Percentiles rank a stretch among this genome's conserved stretches.
phyloP scores from a whole-genome alignment of 345 rosid species.

The Aquilaria malaccensis region DNA sequence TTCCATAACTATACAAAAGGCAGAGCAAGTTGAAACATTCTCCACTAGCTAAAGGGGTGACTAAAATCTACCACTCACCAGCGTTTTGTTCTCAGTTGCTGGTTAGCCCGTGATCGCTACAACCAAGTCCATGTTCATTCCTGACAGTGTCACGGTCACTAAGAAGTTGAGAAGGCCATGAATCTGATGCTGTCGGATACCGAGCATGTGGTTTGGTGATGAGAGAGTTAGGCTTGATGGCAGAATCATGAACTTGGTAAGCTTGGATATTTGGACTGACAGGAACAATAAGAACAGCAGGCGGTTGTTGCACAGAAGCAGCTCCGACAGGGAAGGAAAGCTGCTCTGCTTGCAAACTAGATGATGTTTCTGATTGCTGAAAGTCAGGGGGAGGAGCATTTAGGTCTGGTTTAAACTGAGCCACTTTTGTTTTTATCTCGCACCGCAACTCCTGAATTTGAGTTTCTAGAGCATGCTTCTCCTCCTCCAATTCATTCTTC shows the following conservation, averaged over 20 bases:
- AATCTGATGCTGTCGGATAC: constrained; percentile 64
- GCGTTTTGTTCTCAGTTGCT: constrained; percentile 16
- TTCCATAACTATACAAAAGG: too few species aligned
- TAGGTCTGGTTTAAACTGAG: constrained; percentile 48
- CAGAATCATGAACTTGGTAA: constrained; percentile 18
- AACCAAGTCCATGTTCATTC: constrained; percentile 14
- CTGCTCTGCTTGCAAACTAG: constrained; percentile 25
- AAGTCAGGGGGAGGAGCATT: constrained; percentile 43
- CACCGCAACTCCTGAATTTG: constrained; percentile 47
- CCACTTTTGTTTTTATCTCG: constrained; percentile 41
- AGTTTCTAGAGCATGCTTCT: constrained; percentile 54
- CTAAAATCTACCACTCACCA: constrained; percentile 19
- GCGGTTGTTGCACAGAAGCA: constrained; percentile 35
- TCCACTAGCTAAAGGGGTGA: too few species aligned
- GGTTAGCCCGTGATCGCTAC: background rate
- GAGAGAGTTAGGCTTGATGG: constrained; percentile 19
- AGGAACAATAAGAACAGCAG: constrained; percentile 68
- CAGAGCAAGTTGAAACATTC: too few species aligned
- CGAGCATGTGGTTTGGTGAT: constrained; percentile 90
- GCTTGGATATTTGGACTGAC: constrained; percentile 37
- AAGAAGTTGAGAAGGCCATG: constrained; percentile 82
- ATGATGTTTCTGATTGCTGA: constrained; percentile 31
- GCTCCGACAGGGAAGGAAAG: constrained; percentile 23
- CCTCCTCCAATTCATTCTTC: constrained; percentile 82
- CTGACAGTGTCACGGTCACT: constrained; percentile 26